These are phyloP conservation scores for Meyerozyma carpophila DNA, from an alignment of 1,139 yeast species.

Conservation along the genomic window DNA sequence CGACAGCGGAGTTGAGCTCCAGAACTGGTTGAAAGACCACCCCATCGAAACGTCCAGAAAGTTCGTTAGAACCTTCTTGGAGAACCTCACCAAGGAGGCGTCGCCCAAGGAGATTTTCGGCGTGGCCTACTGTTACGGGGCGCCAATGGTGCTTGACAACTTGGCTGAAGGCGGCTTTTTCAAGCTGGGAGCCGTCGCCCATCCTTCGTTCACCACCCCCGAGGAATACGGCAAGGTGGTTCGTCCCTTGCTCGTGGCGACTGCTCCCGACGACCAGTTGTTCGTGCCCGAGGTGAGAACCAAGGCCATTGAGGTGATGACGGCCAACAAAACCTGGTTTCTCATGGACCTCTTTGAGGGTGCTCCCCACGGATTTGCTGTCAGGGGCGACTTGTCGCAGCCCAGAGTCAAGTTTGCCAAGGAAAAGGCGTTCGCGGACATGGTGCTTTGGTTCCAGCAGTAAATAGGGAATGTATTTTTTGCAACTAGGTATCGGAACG, in stretches of 20 bases:
- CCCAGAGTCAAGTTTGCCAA: conserved; percentile 61
- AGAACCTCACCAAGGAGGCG: conserved; percentile 34
- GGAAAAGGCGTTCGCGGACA: conserved; percentile 62
- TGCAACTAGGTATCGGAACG: background rate
- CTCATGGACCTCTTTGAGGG: conserved; percentile 58
- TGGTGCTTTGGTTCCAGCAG: conserved; percentile 42
- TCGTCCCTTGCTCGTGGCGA: conserved; percentile 62
- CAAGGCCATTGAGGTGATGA: conserved; percentile 55
- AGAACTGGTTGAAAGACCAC: conserved; percentile 54
- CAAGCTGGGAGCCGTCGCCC: conserved; percentile 69
- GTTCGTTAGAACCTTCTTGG: conserved; percentile 38
- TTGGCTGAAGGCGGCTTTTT: conserved; percentile 42
- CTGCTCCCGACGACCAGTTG: conserved; percentile 62
- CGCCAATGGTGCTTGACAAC: conserved; percentile 56
- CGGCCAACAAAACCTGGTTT: conserved; percentile 41
- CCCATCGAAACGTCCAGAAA: conserved; percentile 37
- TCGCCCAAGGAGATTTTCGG: conserved; percentile 52
- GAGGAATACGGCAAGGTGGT: conserved; percentile 44
- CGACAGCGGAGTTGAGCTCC: conserved; percentile 21
- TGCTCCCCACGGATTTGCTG: conserved; percentile 69
- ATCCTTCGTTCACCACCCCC: conserved; percentile 66
- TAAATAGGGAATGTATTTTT: background rate
- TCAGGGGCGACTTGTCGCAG: conserved; percentile 60
- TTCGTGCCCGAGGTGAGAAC: conserved; percentile 62
- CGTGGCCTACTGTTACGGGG: conserved; percentile 85